Percentiles rank a stretch among this genome's conserved stretches.
These are phyloP conservation scores for Venturiaceae sp. DNA, from an alignment of 2,329 filamentous ascomycete species.

Conservation along the genomic window DNA sequence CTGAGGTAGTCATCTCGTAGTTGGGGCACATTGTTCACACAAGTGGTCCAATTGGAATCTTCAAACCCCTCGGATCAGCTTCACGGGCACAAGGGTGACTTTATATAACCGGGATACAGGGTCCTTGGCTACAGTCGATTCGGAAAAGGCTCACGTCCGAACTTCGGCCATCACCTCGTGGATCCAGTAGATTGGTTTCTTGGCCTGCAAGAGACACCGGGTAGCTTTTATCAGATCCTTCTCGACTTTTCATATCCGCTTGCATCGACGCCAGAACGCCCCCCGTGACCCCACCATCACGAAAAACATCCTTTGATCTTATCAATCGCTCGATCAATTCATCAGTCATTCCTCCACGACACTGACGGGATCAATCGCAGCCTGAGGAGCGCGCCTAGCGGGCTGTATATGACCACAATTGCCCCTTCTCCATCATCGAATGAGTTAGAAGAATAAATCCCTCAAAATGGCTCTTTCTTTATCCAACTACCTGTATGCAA, in stretches of 20 bases:
- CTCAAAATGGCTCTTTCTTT: conserved; percentile 33
- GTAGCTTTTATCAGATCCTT: neutral
- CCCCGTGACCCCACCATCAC: neutral
- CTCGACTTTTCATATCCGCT: too few relatives aligned
- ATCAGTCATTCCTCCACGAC: too few relatives aligned
- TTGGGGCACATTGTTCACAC: neutral
- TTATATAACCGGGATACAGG: too few relatives aligned
- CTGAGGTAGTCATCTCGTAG: neutral
- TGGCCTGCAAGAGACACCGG: neutral
- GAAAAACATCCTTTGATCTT: too few relatives aligned
- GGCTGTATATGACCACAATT: too few relatives aligned
- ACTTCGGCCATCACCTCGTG: neutral
- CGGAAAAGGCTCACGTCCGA: neutral
- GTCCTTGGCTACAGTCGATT: neutral
- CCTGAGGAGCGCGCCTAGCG: too few relatives aligned
- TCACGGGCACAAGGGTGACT: neutral
- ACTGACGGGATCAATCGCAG: too few relatives aligned
- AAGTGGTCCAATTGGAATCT: neutral
- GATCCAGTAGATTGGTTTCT: neutral
- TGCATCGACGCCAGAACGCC: neutral
- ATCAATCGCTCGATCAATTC: neutral
- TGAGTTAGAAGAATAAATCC: too few relatives aligned
- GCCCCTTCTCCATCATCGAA: too few relatives aligned
- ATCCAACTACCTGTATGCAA: conserved; percentile 30
- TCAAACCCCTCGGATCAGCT: neutral